Evolutionary conservation across 352 stramenopile species (phyloP).

Genomic region (Phytopythium cucurbitacearum): DNA sequence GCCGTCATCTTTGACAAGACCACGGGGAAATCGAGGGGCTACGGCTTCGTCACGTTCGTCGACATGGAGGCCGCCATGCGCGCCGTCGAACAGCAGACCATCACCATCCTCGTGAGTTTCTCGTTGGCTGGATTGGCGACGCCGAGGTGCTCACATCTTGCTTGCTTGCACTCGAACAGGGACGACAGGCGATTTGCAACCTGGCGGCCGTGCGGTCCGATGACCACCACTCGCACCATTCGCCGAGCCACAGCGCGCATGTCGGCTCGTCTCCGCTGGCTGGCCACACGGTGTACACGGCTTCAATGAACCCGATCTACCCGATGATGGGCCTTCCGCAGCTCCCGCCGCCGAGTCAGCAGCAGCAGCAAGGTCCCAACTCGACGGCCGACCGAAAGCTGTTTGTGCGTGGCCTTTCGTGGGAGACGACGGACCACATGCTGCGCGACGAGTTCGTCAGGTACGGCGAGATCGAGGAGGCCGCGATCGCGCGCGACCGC

Average conservation of each 20-base stretch:
- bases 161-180: constrained; percentile 10
- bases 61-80: constrained; percentile 56
- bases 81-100: constrained; percentile 37
- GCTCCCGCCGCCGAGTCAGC: constrained; percentile 10
- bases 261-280: constrained; percentile 1
- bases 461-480: constrained; percentile 57
- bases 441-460: constrained; percentile 54
- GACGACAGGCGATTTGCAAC: constrained; percentile 43
- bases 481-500: constrained; percentile 40
- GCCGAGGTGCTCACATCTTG: not conserved
- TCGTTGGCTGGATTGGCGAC: not conserved
- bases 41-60: constrained; percentile 63
- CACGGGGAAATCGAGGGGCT: constrained; percentile 57
- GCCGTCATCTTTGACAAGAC: constrained; percentile 60
- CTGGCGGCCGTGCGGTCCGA: constrained; percentile 40
- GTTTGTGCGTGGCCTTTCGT: constrained; percentile 54
- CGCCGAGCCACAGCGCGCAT: not conserved
- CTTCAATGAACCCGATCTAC: constrained; percentile 12
- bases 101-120: constrained; percentile 54
- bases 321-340: constrained; percentile 14
- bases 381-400: constrained; percentile 45
- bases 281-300: constrained; percentile 37
- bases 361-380: constrained; percentile 4
- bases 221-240: constrained; percentile 10
- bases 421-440: constrained; percentile 47